phyloP scores from a whole-genome alignment of 2,329 filamentous ascomycete species.

The Ophiocordyceps camponoti-leonardi region DNA sequence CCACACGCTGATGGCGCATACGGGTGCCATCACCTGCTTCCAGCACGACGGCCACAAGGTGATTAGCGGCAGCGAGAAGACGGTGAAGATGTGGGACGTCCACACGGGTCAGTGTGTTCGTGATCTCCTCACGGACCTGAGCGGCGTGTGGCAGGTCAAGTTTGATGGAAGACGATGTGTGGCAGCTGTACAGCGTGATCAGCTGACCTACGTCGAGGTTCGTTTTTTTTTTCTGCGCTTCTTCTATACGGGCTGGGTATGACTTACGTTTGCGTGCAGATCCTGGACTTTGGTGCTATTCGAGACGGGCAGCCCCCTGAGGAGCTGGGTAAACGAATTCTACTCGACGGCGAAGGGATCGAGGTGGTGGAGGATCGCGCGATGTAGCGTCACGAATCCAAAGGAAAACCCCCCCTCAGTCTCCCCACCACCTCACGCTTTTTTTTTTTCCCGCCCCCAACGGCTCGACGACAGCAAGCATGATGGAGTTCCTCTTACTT shows the following conservation, averaged over 20 bases:
- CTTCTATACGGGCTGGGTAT: neutral
- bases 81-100: constrained; percentile 97
- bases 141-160: constrained; percentile 97
- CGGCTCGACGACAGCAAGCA: too few relatives aligned
- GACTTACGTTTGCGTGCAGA: constrained; percentile 31
- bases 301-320: constrained; percentile 69
- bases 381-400: neutral
- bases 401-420: neutral
- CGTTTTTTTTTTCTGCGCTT: constrained; percentile 12
- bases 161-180: constrained; percentile 94
- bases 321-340: constrained; percentile 62
- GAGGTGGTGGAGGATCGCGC: constrained; percentile 30
- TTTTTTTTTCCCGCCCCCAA: neutral
- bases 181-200: constrained; percentile 85
- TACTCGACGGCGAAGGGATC: constrained; percentile 41
- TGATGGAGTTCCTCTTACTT: too few relatives aligned
- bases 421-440: too few relatives aligned
- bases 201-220: constrained; percentile 90
- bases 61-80: constrained; percentile 88
- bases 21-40: constrained; percentile 95
- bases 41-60: constrained; percentile 96
- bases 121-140: constrained; percentile 81
- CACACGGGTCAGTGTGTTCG: constrained; percentile 81
- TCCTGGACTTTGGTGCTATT: constrained; percentile 90
- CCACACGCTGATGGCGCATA: constrained; percentile 80